Percentiles rank a stretch among this genome's conserved stretches.
These are phyloP conservation scores for Thalia dealbata DNA, from an alignment of 176 grass and related monocot genomes.

Conservation along the genomic window DNA sequence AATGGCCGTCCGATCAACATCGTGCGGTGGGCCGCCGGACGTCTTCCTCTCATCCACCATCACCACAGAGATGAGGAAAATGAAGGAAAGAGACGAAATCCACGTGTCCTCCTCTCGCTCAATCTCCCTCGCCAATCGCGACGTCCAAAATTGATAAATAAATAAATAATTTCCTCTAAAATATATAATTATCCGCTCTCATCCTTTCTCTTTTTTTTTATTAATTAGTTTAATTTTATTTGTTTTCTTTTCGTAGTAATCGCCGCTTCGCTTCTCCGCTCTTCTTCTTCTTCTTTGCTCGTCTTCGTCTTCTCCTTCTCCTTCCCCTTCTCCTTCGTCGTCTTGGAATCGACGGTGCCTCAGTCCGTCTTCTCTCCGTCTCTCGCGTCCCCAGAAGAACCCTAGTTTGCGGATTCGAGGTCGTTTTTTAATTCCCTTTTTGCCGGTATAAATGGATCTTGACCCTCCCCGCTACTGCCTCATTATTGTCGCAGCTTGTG, in stretches of 20 bases:
- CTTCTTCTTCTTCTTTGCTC: neutral
- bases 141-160: neutral
- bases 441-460: neutral
- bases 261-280: neutral
- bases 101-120: neutral
- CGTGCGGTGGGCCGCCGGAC: neutral
- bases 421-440: neutral
- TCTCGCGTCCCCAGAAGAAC: neutral
- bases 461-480: neutral
- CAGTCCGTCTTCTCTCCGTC: neutral
- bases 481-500: neutral
- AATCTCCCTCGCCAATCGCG: neutral
- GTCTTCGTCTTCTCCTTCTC: neutral
- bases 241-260: neutral
- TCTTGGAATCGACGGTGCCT: neutral
- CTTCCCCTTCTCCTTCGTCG: too few relatives aligned
- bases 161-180: neutral
- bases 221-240: neutral
- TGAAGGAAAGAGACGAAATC: slow-evolving; percentile 7
- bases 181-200: neutral
- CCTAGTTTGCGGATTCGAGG: neutral
- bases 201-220: too few relatives aligned
- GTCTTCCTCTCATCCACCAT: neutral
- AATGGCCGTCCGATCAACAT: neutral
- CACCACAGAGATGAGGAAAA: neutral